These are phyloP conservation scores for Chrysoporthe puriensis DNA, from an alignment of 2,329 filamentous ascomycete genomes.

Conservation along the genomic window DNA sequence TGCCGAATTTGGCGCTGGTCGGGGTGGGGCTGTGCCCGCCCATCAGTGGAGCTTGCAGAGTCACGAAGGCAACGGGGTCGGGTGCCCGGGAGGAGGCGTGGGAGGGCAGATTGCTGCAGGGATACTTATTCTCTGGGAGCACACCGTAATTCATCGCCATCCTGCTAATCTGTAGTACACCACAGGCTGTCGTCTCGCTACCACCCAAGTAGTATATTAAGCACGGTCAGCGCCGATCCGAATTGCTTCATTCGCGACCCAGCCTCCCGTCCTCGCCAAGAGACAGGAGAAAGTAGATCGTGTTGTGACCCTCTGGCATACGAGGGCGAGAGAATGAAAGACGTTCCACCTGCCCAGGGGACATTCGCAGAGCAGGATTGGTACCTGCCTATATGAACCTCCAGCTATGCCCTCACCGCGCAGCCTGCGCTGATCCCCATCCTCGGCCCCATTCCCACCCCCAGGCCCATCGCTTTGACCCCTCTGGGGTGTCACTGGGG, in stretches of 20 bases:
- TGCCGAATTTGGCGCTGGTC: slow-evolving; percentile 28
- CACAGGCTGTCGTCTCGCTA: neutral
- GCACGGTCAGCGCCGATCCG: neutral
- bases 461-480: neutral
- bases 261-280: neutral
- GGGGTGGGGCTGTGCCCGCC: slow-evolving; percentile 1
- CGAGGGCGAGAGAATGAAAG: too few species aligned
- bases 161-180: neutral
- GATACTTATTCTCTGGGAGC: neutral
- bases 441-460: neutral
- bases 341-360: neutral
- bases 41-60: slow-evolving; percentile 22
- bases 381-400: neutral
- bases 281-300: neutral
- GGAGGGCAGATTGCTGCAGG: slow-evolving; percentile 7
- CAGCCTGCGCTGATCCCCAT: neutral
- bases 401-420: neutral
- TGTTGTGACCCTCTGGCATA: neutral
- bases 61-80: slow-evolving; percentile 21
- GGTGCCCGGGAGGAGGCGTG: slow-evolving; percentile 9
- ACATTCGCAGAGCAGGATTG: neutral
- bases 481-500: neutral
- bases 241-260: neutral
- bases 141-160: neutral
- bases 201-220: neutral